Base-by-base conservation (phyloP, 495 filamentous ascomycete genomes). In the Daldinia childiae region DNA sequence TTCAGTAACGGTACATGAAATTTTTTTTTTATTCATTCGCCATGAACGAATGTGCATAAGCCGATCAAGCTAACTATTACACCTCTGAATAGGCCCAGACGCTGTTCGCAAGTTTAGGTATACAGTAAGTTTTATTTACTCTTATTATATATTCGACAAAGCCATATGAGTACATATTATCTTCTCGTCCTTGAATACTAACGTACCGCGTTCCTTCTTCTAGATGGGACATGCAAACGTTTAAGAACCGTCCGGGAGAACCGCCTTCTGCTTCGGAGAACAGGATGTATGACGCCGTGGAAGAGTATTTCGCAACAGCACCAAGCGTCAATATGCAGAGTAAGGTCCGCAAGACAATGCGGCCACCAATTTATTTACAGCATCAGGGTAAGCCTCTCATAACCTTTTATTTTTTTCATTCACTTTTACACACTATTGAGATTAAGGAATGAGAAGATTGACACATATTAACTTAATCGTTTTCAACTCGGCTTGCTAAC, bases 341-440 rank as follows among this genome's bases (percentile, higher is more conserved):
- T 15, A 92, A 88, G 74, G 85, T 97, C 24, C 82, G 87, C 43
- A 79, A 79, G 50, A 98, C 95, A 8, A 79, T 83, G 24, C 78
- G 93, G 2, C 89, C 95, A 21, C 94, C 95, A 1, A 88, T 98
- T 51, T 98, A 98, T 77, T 91, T 98, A 70, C 95, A 99, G 78
- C 92, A 96, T 71, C 86, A 87, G 59, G 90, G 90, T 91, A 82
- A 55, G 79, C 1, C 1, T 19, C 43, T 26, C n/a, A 6, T n/a
- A 17, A 48, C 9, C 38, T 58, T 9, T 24, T 29, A 17, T 7
- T 32, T 38, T 4, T 43, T 11, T n/a, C 21, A n/a, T n/a, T 17
- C 6, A 15, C 3, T n/a, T 65, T 50, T 65, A 38, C 5, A 62
- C 24, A 6, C 3, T 17, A 21, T 50, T 4, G 0, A 36, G 2